A percentile compares a stretch with the other conserved stretches of the same genome.
These are phyloP conservation scores for Wickerhamomyces bovis DNA, from an alignment of 805 yeast genomes.

Conservation along the genomic window DNA sequence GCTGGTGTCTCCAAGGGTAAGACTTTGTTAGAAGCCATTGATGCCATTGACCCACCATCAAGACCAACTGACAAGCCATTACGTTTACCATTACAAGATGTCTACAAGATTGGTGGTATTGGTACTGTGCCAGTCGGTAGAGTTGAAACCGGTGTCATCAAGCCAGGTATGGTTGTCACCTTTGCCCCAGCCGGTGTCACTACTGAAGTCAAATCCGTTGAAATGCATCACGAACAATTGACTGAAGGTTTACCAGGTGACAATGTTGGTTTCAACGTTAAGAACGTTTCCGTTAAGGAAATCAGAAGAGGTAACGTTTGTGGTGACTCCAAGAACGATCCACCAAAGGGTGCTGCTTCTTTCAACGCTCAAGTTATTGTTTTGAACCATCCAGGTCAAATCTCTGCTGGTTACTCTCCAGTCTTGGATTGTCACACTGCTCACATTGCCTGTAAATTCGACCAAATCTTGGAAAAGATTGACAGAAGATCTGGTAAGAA, in stretches of 20 bases:
- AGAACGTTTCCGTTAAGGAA: slow-evolving; percentile 90
- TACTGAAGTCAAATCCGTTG: slow-evolving; percentile 89
- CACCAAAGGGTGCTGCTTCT: slow-evolving; percentile 75
- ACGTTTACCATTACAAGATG: slow-evolving; percentile 90
- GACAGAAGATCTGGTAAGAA: slow-evolving; percentile 95
- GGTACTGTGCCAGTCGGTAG: slow-evolving; percentile 95
- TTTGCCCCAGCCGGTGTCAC: slow-evolving; percentile 92
- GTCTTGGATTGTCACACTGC: slow-evolving; percentile 92
- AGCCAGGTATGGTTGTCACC: slow-evolving; percentile 88
- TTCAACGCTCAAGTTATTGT: slow-evolving; percentile 87
- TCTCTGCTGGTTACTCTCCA: slow-evolving; percentile 89
- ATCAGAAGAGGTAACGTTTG: slow-evolving; percentile 91
- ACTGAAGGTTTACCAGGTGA: slow-evolving; percentile 80
- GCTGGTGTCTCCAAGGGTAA: slow-evolving; percentile 67
- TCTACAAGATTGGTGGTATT: slow-evolving; percentile 92
- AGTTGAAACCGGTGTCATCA: slow-evolving; percentile 90
- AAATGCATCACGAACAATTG: slow-evolving; percentile 90
- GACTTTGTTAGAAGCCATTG: slow-evolving; percentile 85
- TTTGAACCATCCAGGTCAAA: slow-evolving; percentile 93
- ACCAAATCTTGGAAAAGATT: slow-evolving; percentile 99
- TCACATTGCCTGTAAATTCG: slow-evolving; percentile 71
- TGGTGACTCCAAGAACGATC: slow-evolving; percentile 94
- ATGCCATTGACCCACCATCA: slow-evolving; percentile 76
- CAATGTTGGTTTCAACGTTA: slow-evolving; percentile 92
- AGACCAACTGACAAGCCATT: slow-evolving; percentile 89